Evolutionary conservation across 1,284 basidiomycete genomes (phyloP).

Genomic region (Moniliella sp.): DNA sequence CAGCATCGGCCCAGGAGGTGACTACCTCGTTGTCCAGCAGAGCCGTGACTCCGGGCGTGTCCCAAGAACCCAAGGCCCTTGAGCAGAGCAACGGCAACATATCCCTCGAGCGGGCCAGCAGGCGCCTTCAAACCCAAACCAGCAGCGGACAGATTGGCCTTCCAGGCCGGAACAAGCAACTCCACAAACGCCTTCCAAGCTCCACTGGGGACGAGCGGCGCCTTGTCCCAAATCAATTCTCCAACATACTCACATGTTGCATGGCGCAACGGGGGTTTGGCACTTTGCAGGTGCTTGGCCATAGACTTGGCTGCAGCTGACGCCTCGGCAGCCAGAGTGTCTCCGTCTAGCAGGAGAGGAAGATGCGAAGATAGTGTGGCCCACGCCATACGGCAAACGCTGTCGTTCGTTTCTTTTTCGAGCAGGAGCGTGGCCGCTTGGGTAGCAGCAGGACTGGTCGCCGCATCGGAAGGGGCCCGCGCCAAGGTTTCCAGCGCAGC

Average conservation of each 20-base stretch:
- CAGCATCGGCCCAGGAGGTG: slow-evolving; percentile 2
- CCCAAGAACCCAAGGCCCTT: not conserved
- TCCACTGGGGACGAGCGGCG: not conserved
- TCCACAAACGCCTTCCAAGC: not conserved
- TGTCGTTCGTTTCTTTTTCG: not conserved
- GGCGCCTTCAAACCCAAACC: not conserved
- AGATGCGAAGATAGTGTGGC: not conserved
- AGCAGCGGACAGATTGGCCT: not conserved
- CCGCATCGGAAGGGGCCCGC: not conserved
- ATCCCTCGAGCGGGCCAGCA: not conserved
- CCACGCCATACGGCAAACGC: not conserved
- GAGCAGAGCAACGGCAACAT: not conserved
- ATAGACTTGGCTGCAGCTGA: not conserved
- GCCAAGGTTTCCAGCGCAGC: not conserved
- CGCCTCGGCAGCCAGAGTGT: no score
- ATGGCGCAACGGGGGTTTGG: not conserved
- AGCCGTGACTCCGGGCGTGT: not conserved
- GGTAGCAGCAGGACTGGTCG: not conserved
- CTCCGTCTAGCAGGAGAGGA: no score
- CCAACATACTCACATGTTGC: not conserved
- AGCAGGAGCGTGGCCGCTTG: not conserved
- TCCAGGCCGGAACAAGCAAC: not conserved
- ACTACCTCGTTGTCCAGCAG: not conserved
- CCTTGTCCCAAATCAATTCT: not conserved
- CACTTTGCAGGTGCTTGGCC: not conserved